Evolutionary conservation across 495 filamentous ascomycete genomes (phyloP).

Genomic region (Darksidea phi): DNA sequence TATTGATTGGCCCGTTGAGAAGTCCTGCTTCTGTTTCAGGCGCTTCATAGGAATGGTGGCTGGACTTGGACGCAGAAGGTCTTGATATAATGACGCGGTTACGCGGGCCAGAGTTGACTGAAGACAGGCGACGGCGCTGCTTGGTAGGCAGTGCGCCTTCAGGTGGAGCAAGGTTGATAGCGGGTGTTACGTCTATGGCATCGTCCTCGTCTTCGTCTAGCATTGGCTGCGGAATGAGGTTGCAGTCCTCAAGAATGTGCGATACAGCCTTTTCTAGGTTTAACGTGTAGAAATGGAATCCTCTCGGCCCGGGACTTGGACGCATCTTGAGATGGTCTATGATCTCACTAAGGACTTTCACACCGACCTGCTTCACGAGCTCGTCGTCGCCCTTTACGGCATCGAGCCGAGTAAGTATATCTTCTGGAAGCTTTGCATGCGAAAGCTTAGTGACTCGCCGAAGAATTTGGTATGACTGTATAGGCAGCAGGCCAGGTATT

Average conservation of each 20-base stretch:
- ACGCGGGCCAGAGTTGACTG: slow-evolving; percentile 63
- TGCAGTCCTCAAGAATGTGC: slow-evolving; percentile 81
- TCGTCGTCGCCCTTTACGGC: slow-evolving; percentile 86
- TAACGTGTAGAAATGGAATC: slow-evolving; percentile 97
- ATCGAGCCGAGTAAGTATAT: slow-evolving; percentile 69
- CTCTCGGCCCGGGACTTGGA: slow-evolving; percentile 57
- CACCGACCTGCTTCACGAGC: slow-evolving; percentile 71
- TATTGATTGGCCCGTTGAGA: slow-evolving; percentile 58
- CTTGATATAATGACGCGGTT: slow-evolving; percentile 78
- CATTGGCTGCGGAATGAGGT: slow-evolving; percentile 64
- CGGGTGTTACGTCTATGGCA: slow-evolving; percentile 51
- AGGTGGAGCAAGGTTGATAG: slow-evolving; percentile 33
- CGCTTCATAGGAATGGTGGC: slow-evolving; percentile 62
- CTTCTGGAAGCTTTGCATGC: slow-evolving; percentile 74
- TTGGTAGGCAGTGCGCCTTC: slow-evolving; percentile 22
- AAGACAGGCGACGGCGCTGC: slow-evolving; percentile 40
- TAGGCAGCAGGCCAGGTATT: slow-evolving; percentile 93
- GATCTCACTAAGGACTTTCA: slow-evolving; percentile 67
- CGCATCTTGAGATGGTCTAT: slow-evolving; percentile 67
- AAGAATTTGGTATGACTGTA: slow-evolving; percentile 95
- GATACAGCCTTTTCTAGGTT: slow-evolving; percentile 96
- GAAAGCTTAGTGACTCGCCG: slow-evolving; percentile 93
- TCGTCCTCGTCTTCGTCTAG: slow-evolving; percentile 46
- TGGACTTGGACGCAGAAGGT: slow-evolving; percentile 44
- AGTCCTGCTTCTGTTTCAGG: slow-evolving; percentile 63